phyloP scores from a whole-genome alignment of 805 yeast species.

The Candida railenensis region DNA sequence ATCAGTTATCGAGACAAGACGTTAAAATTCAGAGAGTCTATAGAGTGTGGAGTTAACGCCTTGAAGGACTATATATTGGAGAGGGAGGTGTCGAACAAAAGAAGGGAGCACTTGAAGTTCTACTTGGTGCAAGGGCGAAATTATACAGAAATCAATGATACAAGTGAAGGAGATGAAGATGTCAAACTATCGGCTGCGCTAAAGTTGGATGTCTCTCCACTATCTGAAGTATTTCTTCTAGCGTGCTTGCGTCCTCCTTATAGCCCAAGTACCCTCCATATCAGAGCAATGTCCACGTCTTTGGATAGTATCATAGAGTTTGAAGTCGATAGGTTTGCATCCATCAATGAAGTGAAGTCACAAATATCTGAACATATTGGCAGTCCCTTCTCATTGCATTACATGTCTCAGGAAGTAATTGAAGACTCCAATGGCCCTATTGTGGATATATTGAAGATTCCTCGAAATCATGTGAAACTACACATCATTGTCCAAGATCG shows the following conservation, averaged over 20 bases:
- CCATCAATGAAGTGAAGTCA: constrained; percentile 18
- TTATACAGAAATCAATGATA: constrained; percentile 6
- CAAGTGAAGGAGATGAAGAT: constrained; percentile 7
- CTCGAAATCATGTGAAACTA: neutral
- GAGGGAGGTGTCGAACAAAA: neutral
- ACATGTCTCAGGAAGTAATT: neutral
- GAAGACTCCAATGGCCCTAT: neutral
- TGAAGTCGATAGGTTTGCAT: constrained; percentile 19
- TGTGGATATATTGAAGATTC: neutral
- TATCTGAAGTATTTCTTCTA: constrained; percentile 2
- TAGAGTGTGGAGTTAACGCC: constrained; percentile 17
- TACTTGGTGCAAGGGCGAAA: neutral
- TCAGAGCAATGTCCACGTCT: neutral
- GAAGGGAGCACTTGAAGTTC: neutral
- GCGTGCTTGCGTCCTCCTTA: constrained; percentile 3
- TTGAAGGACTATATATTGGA: constrained; percentile 18
- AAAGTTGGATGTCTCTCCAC: constrained; percentile 28
- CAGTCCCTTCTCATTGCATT: neutral
- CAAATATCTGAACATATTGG: constrained; percentile 15
- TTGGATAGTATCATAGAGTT: constrained; percentile 13
- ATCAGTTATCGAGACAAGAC: constrained; percentile 13
- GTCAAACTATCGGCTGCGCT: constrained; percentile 9
- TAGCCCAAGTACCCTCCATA: neutral
- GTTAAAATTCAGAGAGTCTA: constrained; percentile 16
- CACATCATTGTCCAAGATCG: neutral